These are phyloP conservation scores for Trichophyton schoenleinii DNA, from an alignment of 2,329 filamentous ascomycete genomes.

Conservation along the genomic window DNA sequence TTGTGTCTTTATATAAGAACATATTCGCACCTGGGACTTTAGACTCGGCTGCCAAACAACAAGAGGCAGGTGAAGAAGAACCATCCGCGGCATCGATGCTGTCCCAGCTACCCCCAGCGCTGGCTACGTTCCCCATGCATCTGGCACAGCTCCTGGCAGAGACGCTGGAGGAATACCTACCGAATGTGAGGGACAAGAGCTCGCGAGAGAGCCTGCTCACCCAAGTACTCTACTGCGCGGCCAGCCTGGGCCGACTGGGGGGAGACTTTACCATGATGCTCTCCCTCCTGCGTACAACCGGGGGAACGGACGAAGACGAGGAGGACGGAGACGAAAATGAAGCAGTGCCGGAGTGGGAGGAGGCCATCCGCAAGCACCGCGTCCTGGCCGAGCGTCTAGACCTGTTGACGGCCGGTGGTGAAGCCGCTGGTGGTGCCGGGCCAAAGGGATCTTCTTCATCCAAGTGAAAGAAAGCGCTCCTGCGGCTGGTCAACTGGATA, in stretches of 20 bases:
- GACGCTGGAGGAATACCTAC: conserved; percentile 63
- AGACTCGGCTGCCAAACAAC: conserved; percentile 19
- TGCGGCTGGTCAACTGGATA: not conserved
- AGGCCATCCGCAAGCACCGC: conserved; percentile 77
- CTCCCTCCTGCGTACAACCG: conserved; percentile 43
- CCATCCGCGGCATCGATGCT: conserved; percentile 19
- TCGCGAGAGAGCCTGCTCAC: conserved; percentile 79
- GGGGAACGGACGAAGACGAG: conserved; percentile 30
- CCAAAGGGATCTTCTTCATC: not conserved
- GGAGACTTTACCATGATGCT: conserved; percentile 88
- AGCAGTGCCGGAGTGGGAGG: conserved; percentile 60
- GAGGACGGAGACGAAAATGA: conserved; percentile 28
- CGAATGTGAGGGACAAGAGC: conserved; percentile 65
- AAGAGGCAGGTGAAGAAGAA: conserved; percentile 9
- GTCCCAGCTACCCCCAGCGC: conserved; percentile 54
- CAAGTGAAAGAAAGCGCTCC: not conserved
- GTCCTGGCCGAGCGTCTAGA: conserved; percentile 59
- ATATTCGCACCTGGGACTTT: conserved; percentile 57
- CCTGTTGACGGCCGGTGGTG: conserved; percentile 24
- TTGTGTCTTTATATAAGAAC: conserved; percentile 85
- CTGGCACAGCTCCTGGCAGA: conserved; percentile 69
- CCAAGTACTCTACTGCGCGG: conserved; percentile 85
- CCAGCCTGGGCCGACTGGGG: conserved; percentile 76
- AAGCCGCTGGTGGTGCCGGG: not conserved
- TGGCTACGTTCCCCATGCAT: conserved; percentile 74